Conservation (phyloP, 768 basidiomycete species). For the Leccinum longicurvipes region DNA sequence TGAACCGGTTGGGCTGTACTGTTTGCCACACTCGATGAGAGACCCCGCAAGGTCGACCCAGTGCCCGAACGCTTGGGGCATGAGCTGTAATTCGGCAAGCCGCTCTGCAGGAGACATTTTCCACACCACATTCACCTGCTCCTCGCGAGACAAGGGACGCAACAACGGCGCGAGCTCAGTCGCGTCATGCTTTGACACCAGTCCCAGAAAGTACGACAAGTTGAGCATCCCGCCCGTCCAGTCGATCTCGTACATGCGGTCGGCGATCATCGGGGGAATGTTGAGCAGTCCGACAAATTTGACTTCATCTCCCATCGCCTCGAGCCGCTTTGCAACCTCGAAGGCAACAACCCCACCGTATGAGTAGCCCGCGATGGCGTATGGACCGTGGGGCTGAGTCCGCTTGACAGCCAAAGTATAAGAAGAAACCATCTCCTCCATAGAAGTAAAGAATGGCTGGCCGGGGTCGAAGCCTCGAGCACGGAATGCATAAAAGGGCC, state of each 20-base stretch:
- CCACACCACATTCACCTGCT: not conserved
- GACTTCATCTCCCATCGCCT: not conserved
- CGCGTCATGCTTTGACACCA: not conserved
- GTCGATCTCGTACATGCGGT: not conserved
- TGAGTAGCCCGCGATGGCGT: not conserved
- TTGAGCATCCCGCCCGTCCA: not conserved
- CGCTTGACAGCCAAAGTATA: not conserved
- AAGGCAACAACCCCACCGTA: not conserved
- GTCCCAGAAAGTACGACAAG: not conserved
- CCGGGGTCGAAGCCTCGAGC: not conserved
- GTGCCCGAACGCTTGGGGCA: not conserved
- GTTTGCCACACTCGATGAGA: not conserved
- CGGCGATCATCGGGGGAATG: not conserved
- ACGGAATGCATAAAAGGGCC: not conserved
- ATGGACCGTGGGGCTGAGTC: not conserved
- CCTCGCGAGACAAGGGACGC: not conserved
- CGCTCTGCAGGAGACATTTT: not conserved
- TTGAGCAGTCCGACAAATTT: not conserved
- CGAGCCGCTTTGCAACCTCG: not conserved
- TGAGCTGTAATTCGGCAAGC: not conserved
- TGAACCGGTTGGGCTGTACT: slow-evolving; percentile 8
- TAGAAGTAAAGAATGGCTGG: not conserved
- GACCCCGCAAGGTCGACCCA: not conserved
- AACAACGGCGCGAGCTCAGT: not conserved
- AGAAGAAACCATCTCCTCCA: not conserved